Conservation (phyloP, 768 basidiomycete genomes). For the Suillus subalutaceus region DNA sequence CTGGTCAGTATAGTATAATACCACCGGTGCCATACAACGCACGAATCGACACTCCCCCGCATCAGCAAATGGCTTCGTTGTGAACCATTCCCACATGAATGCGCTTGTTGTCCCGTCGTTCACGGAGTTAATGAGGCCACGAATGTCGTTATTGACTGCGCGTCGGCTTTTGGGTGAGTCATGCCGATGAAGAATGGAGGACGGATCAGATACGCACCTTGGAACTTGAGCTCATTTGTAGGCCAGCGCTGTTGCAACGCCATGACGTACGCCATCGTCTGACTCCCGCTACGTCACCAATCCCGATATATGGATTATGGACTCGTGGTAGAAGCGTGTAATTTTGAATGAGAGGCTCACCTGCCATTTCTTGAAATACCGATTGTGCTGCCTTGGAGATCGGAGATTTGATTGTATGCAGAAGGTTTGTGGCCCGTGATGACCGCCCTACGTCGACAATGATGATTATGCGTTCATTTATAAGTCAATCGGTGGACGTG, state of each 20-base stretch:
- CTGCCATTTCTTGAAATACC: constrained; percentile 92
- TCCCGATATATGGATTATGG: not conserved
- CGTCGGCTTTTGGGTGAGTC: not conserved
- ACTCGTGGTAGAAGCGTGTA: not conserved
- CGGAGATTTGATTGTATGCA: constrained; percentile 65
- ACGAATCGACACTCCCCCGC: constrained; percentile 83
- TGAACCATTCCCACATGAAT: constrained; percentile 97
- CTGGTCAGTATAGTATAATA: not conserved
- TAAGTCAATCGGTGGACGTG: not conserved
- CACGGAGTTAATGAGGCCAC: constrained; percentile 80
- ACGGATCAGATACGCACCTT: constrained; percentile 49
- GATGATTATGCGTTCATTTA: not conserved
- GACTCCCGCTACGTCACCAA: constrained; percentile 62
- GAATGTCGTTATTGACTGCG: constrained; percentile 80
- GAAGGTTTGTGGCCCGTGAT: constrained; percentile 76
- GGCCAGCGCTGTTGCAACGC: constrained; percentile 86
- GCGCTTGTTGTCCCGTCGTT: constrained; percentile 88
- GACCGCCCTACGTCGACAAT: constrained; percentile 69
- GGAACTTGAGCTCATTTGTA: constrained; percentile 63
- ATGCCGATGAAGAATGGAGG: not conserved
- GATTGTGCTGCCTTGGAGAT: constrained; percentile 79
- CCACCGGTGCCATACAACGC: constrained; percentile 33
- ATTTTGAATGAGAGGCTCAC: constrained; percentile 33
- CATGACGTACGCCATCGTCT: constrained; percentile 97
- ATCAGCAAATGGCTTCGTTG: constrained; percentile 80